Percentiles rank a stretch among this genome's conserved stretches.
Conservation (phyloP, 345 rosid genomes). For the Brassica napus region Da-Ae NC_063439.1:16620501-16621000, state of each 20-base stretch:
- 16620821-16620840: conserved; percentile 71
- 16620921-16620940: conserved; percentile 12
- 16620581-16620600: conserved; percentile 73
- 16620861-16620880: conserved; percentile 63
- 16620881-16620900: conserved; percentile 72
- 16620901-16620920: conserved; percentile 62
- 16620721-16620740: conserved; percentile 17
- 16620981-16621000: conserved; percentile 44
- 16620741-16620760: conserved; percentile 31
- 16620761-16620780: conserved; percentile 93
- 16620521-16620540: background rate
- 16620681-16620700: conserved; percentile 46
- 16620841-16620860: conserved; percentile 63
- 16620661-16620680: conserved; percentile 67
- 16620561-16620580: conserved; percentile 67
- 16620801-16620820: conserved; percentile 71
- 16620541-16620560: background rate
- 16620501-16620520: background rate
- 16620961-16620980: background rate
- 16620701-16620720: background rate
- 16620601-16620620: conserved; percentile 66
- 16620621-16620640: conserved; percentile 68
- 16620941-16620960: conserved; percentile 1
- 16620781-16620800: conserved; percentile 65
- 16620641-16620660: conserved; percentile 64